Percentiles rank a stretch among this genome's conserved stretches.
phyloP scores from a whole-genome alignment of 2,329 filamentous ascomycete species.

The Trichoderma arundinaceum region DNA sequence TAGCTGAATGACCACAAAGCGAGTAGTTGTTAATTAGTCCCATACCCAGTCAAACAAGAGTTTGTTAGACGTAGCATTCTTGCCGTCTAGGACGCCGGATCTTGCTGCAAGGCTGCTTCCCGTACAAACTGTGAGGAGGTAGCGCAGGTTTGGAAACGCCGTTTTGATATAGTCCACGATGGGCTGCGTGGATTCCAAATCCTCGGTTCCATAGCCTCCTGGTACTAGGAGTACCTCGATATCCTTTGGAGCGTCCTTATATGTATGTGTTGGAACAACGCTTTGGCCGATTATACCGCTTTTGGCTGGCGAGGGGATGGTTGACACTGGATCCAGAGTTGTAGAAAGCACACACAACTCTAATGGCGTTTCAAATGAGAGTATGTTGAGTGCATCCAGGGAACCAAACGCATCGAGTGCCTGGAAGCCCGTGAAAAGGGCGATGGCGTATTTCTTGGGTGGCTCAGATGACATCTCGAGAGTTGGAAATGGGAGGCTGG shows the following conservation, averaged over 20 bases:
- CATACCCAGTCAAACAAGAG: conserved; percentile 50
- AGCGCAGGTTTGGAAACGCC: conserved; percentile 51
- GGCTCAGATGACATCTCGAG: conserved; percentile 1
- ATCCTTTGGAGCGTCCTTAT: conserved; percentile 43
- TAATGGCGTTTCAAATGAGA: conserved; percentile 37
- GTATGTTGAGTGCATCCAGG: conserved; percentile 44
- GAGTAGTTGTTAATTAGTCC: background rate
- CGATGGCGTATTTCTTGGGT: conserved; percentile 41
- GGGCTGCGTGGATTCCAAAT: conserved; percentile 35
- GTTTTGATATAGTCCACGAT: conserved; percentile 51
- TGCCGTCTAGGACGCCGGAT: conserved; percentile 62
- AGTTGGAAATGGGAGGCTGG: background rate
- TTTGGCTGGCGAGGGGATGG: conserved; percentile 25
- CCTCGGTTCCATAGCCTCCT: conserved; percentile 45
- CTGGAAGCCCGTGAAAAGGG: conserved; percentile 47
- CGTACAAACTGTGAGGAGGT: conserved; percentile 67
- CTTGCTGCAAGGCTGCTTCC: conserved; percentile 60
- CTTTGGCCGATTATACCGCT: conserved; percentile 40
- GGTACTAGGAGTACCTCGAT: conserved; percentile 49
- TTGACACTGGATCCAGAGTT: conserved; percentile 42
- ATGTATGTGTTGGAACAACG: conserved; percentile 47
- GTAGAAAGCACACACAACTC: conserved; percentile 40
- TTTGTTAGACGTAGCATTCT: conserved; percentile 67
- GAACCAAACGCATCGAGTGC: conserved; percentile 51
- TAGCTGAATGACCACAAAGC: background rate